Base-by-base conservation (phyloP, 2,329 filamentous ascomycete species). In the Samsoniella hepiali region DNA sequence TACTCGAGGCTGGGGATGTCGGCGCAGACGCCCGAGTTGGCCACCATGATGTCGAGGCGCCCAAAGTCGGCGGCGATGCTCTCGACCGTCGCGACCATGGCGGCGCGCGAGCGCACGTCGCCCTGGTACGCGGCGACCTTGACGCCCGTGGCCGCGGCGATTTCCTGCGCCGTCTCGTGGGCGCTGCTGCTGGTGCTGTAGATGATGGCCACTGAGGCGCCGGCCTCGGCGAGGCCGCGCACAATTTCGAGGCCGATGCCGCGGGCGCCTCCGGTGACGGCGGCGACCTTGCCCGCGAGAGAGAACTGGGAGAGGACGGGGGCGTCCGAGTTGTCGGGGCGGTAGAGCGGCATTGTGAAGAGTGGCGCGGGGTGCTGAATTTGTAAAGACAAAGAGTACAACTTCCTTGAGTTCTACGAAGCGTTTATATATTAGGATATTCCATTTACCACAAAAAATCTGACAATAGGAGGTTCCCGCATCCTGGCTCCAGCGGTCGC, bases 101-200 rank as follows among this genome's bases (percentile, higher is more conserved):
- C 68, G 34, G 67, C 67, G 0, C 67, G 67, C 49, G 67, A 70
- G 22, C 67, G 65, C 5, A 78, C 76, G 51, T 78, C 69, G 69
- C 72, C 75, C 65, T 72, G 69, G 65, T 75, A 76, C 5, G 75
- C 75, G 64, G 71, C 70, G n/a, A 74, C 69, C 2, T 64, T 40
- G 32, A 63, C 65, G 36, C 64, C 65, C 31, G 65, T 64, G 54
- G 58, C 60, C 8, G 65, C 58, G 54, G 62, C 55, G 9, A 66
- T 67, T 7, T 63, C 59, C 5, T 40, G 38, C 3, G 65, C 65
- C 8, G 64, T 56, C 36, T 63, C 66, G 27, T 63, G 58, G 29
- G 63, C 61, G 29, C 58, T 32, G 27, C 27, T 8, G 49, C 65
- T 67, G 65, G 60, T 67, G 38, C 62, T 64, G 31, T 65, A 65